phyloP scores from a whole-genome alignment of 345 rosid species.

The Linum usitatissimum region DNA sequence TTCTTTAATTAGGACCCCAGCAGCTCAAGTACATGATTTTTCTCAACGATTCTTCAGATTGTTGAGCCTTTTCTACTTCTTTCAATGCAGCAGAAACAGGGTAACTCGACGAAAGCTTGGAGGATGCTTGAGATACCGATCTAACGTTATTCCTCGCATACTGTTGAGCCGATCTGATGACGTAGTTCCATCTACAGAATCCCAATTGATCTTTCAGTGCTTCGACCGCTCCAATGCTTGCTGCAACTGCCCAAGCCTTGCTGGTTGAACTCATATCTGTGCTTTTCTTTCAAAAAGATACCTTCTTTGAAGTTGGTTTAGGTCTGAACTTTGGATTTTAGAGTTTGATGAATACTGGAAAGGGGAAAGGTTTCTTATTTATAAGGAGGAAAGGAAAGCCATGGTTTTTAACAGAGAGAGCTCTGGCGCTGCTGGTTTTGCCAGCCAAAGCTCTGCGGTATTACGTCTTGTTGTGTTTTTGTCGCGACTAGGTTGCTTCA shows the following conservation, averaged over 20 bases:
- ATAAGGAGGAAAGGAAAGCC: no score
- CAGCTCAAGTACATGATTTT: constrained; percentile 45
- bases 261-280: no score
- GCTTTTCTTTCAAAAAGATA: no score
- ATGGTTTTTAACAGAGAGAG: no score
- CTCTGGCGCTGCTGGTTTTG: no score
- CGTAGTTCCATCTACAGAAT: constrained; percentile 27
- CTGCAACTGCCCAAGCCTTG: constrained; percentile 13
- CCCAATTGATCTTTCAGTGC: constrained; percentile 31
- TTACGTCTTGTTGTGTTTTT: no score
- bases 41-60: constrained; percentile 23
- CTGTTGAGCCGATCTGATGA: constrained; percentile 12
- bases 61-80: constrained; percentile 6
- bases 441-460: no score
- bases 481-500: no score
- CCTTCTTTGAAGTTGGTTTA: neutral
- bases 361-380: no score
- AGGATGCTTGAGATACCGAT: constrained; percentile 5
- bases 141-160: constrained; percentile 17
- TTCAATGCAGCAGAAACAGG: neutral
- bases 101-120: constrained; percentile 11
- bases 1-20: constrained; percentile 29
- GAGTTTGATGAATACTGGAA: no score
- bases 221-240: constrained; percentile 26
- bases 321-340: no score